These are phyloP conservation scores for Corchorus capsularis DNA, from an alignment of 345 rosid genomes.

Conservation along the genomic window DNA sequence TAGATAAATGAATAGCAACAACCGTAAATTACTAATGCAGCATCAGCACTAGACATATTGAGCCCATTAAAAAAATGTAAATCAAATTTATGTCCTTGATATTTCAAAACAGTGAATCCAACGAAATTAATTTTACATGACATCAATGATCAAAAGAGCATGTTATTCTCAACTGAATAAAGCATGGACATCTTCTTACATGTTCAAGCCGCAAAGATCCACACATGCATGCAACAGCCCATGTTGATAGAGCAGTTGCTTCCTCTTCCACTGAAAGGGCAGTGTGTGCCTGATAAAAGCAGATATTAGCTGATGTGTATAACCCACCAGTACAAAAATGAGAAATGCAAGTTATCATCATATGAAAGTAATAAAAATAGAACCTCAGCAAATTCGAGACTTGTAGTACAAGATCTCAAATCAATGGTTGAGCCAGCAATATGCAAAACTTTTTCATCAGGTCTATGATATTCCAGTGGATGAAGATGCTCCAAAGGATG, in stretches of 20 bases:
- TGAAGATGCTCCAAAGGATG: slow-evolving; percentile 94
- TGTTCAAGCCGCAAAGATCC: slow-evolving; percentile 91
- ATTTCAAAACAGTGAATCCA: background rate
- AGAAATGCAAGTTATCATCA: slow-evolving; percentile 19
- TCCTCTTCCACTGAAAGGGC: slow-evolving; percentile 89
- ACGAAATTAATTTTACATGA: background rate
- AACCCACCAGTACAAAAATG: background rate
- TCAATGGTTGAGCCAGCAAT: slow-evolving; percentile 67
- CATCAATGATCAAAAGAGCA: slow-evolving; percentile 1
- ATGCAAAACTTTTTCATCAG: slow-evolving; percentile 55
- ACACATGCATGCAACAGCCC: slow-evolving; percentile 91
- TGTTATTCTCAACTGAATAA: background rate
- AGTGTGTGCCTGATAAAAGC: slow-evolving; percentile 58
- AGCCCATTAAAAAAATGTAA: background rate
- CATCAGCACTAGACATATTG: background rate
- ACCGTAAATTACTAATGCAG: background rate
- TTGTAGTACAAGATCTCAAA: slow-evolving; percentile 64
- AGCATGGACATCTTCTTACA: slow-evolving; percentile 38
- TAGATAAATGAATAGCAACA: background rate
- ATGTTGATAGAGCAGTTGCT: slow-evolving; percentile 77
- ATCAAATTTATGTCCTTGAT: background rate
- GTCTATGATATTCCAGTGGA: slow-evolving; percentile 77
- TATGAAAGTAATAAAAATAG: slow-evolving; percentile 7
- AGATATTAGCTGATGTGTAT: slow-evolving; percentile 24
- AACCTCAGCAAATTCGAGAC: slow-evolving; percentile 88